Evolutionary conservation across 2,329 filamentous ascomycete genomes (phyloP).

Genomic region (Magnaporthales sp.): DNA sequence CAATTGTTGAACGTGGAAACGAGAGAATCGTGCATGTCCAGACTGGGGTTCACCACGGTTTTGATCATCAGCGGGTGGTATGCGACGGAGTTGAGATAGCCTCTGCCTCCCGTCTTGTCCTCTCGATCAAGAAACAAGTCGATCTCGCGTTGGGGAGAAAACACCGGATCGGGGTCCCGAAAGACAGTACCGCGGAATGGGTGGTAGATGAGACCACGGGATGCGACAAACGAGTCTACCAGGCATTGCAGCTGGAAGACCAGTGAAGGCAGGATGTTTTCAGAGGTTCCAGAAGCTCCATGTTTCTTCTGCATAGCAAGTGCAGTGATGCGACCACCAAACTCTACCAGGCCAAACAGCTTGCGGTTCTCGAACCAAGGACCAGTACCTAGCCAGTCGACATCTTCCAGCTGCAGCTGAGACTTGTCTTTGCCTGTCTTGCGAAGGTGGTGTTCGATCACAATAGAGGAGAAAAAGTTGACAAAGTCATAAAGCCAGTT

Average conservation of each 20-base stretch:
- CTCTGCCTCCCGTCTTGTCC: background rate
- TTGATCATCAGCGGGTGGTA: background rate
- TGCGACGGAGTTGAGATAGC: background rate
- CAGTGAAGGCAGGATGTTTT: background rate
- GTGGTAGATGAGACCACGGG: background rate
- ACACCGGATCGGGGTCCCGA: background rate
- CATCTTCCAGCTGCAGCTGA: slow-evolving; percentile 17
- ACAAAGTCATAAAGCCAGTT: slow-evolving; percentile 44
- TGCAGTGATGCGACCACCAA: slow-evolving; percentile 32
- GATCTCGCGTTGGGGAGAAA: background rate
- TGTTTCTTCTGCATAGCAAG: slow-evolving; percentile 37
- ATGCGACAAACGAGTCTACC: background rate
- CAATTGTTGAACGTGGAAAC: background rate
- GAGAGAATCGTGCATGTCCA: background rate
- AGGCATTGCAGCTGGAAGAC: background rate
- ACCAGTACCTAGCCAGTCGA: slow-evolving; percentile 32
- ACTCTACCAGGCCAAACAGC: slow-evolving; percentile 35
- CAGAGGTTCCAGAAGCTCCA: slow-evolving; percentile 3
- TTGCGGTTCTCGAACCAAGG: slow-evolving; percentile 26
- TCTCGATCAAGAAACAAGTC: background rate
- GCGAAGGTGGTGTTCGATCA: slow-evolving; percentile 23
- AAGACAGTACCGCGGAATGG: background rate
- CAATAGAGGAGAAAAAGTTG: slow-evolving; percentile 31
- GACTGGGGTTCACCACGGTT: background rate
- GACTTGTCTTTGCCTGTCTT: background rate